Evolutionary conservation across 2,329 filamentous ascomycete species (phyloP), one percentile per base, ranked within the genome.

Genomic region (Chaetomiaceae sp.): DNA sequence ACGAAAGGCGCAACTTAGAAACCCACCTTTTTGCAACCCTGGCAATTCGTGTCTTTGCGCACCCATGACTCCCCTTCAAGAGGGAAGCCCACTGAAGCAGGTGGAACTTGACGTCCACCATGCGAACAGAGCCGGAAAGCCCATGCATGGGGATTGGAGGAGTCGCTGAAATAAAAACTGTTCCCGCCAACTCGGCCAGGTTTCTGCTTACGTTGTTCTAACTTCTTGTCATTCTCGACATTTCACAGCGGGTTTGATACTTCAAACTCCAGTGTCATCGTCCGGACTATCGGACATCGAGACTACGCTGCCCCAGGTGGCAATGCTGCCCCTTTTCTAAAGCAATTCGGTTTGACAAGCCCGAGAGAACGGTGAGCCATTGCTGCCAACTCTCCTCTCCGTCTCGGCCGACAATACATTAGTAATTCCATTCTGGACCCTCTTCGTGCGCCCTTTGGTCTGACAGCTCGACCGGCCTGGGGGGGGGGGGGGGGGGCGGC

Each of bases 1-100:
- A 55, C 47, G 61, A 63, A 64, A 63, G 62, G 62, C 62, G 62
- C 61, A 54, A n/a, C n/a, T n/a, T n/a, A n/a, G n/a, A n/a, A 52
- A 32, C 56, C 58, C 55, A 58, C 58, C 48, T 48, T 61, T 59
- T 56, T 50, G 33, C 47, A 52, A 53, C 41, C 49, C 48, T 46
- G 46, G 5, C 47, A 36, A 34, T 42, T 42, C 36, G 20, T 29
- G n/a, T 45, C 48, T 16, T 18, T n/a, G 10, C 38, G 23, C 29
- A 34, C 48, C 48, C 50, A 57, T 59, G 58, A 59, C 57, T 59
- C 56, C 30, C 27, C 25, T 27, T 9, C 25, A 5, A 32, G 20
- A 20, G 25, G 27, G 45, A 59, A 59, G 57, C 41, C 27, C 27
- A 33, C 27, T 59, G 58, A 58, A 58, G 36, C 37, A 30, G 30